Evolutionary conservation across 2,329 filamentous ascomycete species (phyloP), one percentile per base, ranked within the genome.

Genomic region (Fusarium tuaranense): DNA sequence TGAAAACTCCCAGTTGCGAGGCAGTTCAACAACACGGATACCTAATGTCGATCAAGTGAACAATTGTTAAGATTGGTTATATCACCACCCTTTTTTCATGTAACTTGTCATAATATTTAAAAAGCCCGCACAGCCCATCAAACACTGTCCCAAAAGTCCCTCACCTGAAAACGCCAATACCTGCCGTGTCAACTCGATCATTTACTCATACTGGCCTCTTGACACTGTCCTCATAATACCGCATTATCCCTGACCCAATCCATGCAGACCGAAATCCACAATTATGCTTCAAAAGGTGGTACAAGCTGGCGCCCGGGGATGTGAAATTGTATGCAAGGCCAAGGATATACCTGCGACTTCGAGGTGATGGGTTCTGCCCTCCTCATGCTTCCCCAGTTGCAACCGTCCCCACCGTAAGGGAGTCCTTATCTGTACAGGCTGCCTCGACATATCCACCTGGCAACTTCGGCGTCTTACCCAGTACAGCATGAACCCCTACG

Each of bases 351-450:
- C n/a, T 41, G 60, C 41, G 41, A 41, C 36, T 27, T 27, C 13
- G 10, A 67, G n/a, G 32, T 36, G 18, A 39, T 55, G 48, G 9
- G 9, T 30, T 36, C 51, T 39, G n/a, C 22, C 48, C 51, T 32
- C 64, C 46, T 18, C 44, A n/a, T 53, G 13, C 53, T 68, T 68
- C 46, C 25, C 20, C 46, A 53, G 34, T 51, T 51, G 25, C 46
- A 10, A 10, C 25, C 18, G 51, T 53, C 25, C 38, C 25, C 16
- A 57, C 62, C 44, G 27, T 34, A 32, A 39, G 34, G 25, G 25
- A 67, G 36, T 55, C 55, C 36, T 59, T 61, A 46, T 59, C 38
- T 66, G 38, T 46, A 67, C 34, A 32, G n/a, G 55, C n/a, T 57
- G n/a, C 39, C 36, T 65, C 59, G 14, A 39, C 27, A 32, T 51